These are phyloP conservation scores for Penicillium sp. DNA, from an alignment of 2,329 filamentous ascomycete species.

Conservation along the genomic window DNA sequence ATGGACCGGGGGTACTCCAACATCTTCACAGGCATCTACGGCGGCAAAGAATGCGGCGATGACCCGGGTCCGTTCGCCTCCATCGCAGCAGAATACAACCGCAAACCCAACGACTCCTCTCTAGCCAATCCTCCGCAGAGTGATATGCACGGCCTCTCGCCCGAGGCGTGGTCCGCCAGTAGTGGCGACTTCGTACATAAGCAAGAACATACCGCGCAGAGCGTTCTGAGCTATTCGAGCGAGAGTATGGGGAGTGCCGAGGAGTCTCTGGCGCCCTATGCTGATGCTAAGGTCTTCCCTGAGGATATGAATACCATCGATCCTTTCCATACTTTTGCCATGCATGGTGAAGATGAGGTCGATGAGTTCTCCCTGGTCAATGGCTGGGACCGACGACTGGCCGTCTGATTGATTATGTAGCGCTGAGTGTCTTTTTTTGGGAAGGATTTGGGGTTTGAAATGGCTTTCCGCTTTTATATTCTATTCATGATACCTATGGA, in stretches of 20 bases:
- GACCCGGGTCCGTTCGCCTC: conserved; percentile 38
- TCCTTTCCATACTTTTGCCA: conserved; percentile 39
- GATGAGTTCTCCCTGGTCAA: conserved; percentile 34
- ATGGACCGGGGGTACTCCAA: conserved; percentile 79
- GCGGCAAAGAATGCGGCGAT: conserved; percentile 42
- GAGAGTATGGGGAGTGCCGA: conserved; percentile 59
- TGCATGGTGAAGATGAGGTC: conserved; percentile 36
- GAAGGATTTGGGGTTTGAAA: background rate
- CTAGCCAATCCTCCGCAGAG: conserved; percentile 21
- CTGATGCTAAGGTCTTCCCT: conserved; percentile 25
- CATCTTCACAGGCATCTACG: conserved; percentile 62
- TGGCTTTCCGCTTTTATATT: background rate
- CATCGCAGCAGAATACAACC: conserved; percentile 33
- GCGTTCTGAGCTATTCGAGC: conserved; percentile 60
- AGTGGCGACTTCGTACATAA: conserved; percentile 38
- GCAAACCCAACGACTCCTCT: conserved; percentile 26
- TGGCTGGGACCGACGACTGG: conserved; percentile 39
- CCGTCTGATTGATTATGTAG: conserved; percentile 23
- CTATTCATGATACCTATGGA: conserved; percentile 10
- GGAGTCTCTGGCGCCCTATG: conserved; percentile 34
- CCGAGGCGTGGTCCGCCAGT: conserved; percentile 41
- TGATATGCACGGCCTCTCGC: conserved; percentile 40
- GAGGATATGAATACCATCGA: conserved; percentile 36
- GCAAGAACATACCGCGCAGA: conserved; percentile 46
- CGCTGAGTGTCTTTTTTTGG: background rate